These are phyloP conservation scores for Russula vinacea DNA, from an alignment of 768 basidiomycete genomes.

Conservation along the genomic window DNA sequence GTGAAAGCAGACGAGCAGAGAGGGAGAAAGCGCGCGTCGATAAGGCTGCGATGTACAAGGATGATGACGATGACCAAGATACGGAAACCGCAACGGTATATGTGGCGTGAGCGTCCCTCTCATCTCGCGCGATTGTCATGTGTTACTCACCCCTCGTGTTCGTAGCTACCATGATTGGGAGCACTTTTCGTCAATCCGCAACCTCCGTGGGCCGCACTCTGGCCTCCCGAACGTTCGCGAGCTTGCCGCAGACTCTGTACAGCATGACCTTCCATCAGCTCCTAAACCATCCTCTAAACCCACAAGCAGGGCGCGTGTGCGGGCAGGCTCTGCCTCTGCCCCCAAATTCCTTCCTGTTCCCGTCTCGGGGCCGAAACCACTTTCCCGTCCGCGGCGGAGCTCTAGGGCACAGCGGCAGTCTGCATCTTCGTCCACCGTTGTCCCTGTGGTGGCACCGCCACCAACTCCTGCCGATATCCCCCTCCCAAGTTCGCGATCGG, in stretches of 20 bases:
- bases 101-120: slow-evolving; percentile 65
- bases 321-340: slow-evolving; percentile 17
- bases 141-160: slow-evolving; percentile 7
- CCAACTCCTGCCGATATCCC: slow-evolving; percentile 39
- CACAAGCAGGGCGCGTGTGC: slow-evolving; percentile 31
- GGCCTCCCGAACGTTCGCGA: slow-evolving; percentile 69
- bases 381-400: slow-evolving; percentile 24
- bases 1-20: slow-evolving; percentile 40
- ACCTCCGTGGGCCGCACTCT: slow-evolving; percentile 75
- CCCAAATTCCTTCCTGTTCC: slow-evolving; percentile 27
- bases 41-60: slow-evolving; percentile 28
- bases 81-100: slow-evolving; percentile 52
- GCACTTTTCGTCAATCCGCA: slow-evolving; percentile 92
- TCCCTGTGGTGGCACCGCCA: slow-evolving; percentile 19
- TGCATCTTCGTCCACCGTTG: slow-evolving; percentile 15
- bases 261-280: slow-evolving; percentile 36
- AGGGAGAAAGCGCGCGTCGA: slow-evolving; percentile 31
- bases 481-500: slow-evolving; percentile 39
- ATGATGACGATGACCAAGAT: slow-evolving; percentile 34
- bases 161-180: slow-evolving; percentile 89
- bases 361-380: slow-evolving; percentile 22
- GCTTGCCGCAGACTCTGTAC: slow-evolving; percentile 37
- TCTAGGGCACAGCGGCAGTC: slow-evolving; percentile 16
- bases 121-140: slow-evolving; percentile 25
- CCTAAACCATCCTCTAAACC: slow-evolving; percentile 33